Percentiles rank a stretch among this genome's conserved stretches.
These are phyloP conservation scores for Croton setiger DNA, from an alignment of 441 rosid species.

Conservation along the genomic window DNA sequence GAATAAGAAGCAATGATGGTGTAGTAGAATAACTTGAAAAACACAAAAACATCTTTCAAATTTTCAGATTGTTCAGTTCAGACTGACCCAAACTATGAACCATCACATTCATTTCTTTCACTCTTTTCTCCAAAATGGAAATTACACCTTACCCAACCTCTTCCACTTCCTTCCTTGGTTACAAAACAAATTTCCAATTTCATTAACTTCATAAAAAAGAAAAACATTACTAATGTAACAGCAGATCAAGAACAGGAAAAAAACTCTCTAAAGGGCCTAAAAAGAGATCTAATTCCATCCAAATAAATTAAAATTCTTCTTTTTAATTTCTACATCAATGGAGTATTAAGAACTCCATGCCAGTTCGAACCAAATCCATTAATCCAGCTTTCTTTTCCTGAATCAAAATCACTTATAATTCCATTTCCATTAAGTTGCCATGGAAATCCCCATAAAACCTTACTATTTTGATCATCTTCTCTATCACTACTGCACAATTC, in stretches of 20 bases:
- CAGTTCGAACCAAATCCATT: constrained; percentile 61
- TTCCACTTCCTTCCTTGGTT: constrained; percentile 24
- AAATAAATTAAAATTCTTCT: constrained; percentile 18
- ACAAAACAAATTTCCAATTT: constrained; percentile 25
- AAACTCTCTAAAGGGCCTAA: constrained; percentile 11
- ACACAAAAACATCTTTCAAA: constrained; percentile 6
- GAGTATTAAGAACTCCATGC: constrained; percentile 73
- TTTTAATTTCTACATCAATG: constrained; percentile 48
- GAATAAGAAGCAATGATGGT: no score
- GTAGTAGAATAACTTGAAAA: no score
- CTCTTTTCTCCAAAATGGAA: constrained; percentile 25
- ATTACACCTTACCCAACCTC: constrained; percentile 13
- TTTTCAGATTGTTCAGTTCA: constrained; percentile 14
- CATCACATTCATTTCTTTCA: constrained; percentile 32
- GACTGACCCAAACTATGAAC: constrained; percentile 39
- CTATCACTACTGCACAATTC: constrained; percentile 38
- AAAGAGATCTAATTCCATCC: constrained; percentile 26
- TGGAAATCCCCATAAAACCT: constrained; percentile 62
- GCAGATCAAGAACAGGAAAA: background rate
- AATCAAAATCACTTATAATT: constrained; percentile 45
- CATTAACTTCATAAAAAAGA: constrained; percentile 9
- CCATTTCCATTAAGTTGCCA: constrained; percentile 71
- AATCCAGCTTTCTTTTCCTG: constrained; percentile 59
- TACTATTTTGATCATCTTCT: constrained; percentile 31
- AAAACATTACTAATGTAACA: no score